Evolutionary conservation across 352 stramenopile genomes (phyloP).

Genomic region (Thalassiosira livingstoniorum): DNA sequence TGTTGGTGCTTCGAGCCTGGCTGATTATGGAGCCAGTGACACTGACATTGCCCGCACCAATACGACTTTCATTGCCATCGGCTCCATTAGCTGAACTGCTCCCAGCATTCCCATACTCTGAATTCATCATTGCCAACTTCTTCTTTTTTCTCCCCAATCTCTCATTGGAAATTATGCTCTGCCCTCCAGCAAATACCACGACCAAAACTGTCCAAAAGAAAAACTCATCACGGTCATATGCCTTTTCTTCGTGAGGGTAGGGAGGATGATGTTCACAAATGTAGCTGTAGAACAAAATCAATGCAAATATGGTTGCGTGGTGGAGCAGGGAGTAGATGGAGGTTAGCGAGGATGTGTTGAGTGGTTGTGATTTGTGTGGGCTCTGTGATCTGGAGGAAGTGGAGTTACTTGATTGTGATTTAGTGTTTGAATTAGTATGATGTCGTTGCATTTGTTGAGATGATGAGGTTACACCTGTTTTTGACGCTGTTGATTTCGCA

Average conservation of each 20-base stretch:
- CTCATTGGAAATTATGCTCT: slow-evolving; percentile 36
- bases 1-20: no score
- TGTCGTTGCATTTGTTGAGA: no score
- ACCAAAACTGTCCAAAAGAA: slow-evolving; percentile 86
- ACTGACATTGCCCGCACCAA: not conserved
- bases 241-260: slow-evolving; percentile 86
- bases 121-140: no score
- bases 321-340: slow-evolving; percentile 85
- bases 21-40: no score
- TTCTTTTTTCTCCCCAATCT: slow-evolving; percentile 21
- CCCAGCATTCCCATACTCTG: no score
- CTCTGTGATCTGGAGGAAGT: no score
- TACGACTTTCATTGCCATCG: not conserved
- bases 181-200: slow-evolving; percentile 60
- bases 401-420: not conserved
- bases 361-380: slow-evolving; percentile 54
- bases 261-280: slow-evolving; percentile 88
- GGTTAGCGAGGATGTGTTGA: slow-evolving; percentile 69
- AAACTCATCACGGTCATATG: slow-evolving; percentile 88
- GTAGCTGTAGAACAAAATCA: slow-evolving; percentile 87
- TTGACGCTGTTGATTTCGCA: no score
- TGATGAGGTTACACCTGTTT: no score
- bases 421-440: not conserved
- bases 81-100: not conserved
- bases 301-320: slow-evolving; percentile 79